Conservation (phyloP, 176 grass and related monocot species). For the Musa beccarii region DNA sequence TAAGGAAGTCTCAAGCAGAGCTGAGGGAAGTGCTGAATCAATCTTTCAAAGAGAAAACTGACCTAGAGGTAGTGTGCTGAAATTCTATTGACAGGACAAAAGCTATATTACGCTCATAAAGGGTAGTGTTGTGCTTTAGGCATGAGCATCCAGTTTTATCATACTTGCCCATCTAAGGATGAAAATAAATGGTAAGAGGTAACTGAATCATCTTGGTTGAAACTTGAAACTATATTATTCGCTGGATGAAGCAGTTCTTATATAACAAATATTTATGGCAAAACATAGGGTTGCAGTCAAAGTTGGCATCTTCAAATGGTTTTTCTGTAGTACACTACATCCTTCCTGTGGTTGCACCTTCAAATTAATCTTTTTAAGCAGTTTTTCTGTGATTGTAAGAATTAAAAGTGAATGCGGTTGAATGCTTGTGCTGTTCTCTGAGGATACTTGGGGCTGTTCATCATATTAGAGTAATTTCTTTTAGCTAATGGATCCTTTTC, state of each 20-base stretch:
- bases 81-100: neutral
- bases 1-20: conserved; percentile 84
- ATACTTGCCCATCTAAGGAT: neutral
- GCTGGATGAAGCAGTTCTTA: too few relatives aligned
- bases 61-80: conserved; percentile 60
- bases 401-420: too few relatives aligned
- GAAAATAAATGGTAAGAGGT: too few relatives aligned
- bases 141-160: neutral
- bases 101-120: neutral
- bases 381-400: too few relatives aligned
- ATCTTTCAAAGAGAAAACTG: conserved; percentile 70
- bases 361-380: neutral
- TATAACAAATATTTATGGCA: neutral
- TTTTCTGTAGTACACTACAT: neutral
- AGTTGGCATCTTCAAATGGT: neutral
- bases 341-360: neutral
- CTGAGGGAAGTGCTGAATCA: conserved; percentile 59
- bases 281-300: neutral
- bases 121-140: neutral
- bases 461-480: too few relatives aligned
- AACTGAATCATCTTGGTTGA: too few relatives aligned
- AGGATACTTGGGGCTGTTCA: too few relatives aligned
- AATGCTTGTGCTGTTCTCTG: too few relatives aligned
- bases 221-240: too few relatives aligned
- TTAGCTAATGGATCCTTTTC: too few relatives aligned